Evolutionary conservation across 2,329 filamentous ascomycete species (phyloP), one percentile per base, ranked within the genome.

Genomic region (Fusarium penzigii): DNA sequence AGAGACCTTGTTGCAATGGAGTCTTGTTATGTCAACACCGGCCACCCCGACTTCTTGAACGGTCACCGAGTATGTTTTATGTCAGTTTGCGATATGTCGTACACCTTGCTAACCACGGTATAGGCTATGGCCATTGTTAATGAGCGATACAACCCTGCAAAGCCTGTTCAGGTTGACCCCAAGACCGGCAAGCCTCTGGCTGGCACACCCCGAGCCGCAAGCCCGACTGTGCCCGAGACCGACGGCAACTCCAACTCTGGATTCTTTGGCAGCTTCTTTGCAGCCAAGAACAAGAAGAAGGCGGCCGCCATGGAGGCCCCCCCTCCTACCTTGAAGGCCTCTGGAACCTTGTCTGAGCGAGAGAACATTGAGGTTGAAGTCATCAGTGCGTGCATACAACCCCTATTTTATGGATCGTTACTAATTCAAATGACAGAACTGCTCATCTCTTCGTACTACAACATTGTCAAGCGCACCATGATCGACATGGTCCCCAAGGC

Each of bases 221-320:
- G 87, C 68, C 94, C 91, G 8, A 88, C 87, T 39, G 76, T 91
- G 48, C 69, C 74, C 46, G 76, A 85, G 41, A 62, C 69, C 40
- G 74, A 77, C 42, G 75, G 74, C 29, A 73, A 72, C 55, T 72
- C 72, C 48, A 90, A 90, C 68, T 78, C 82, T 54, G 92, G 93
- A 38, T 99, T 99, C 82, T 99, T 99, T 66, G 94, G 94, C 63
- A 96, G 90, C 68, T 99, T 99, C 83, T 99, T 97, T 70, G 91
- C 94, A 11, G 92, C 90, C 69, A 99, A 97, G 84, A 99, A 97
- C 79, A 99, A 97, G 86, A 99, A 99, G 84, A 97, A 97, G 87
- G 95, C 96, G 77, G 94, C 94, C n/a, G 92, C 93, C 44, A 99
- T 99, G 94, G 94, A 99, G 72, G 81, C 94, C 13, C 94, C 94